Evolutionary conservation across 768 basidiomycete genomes (phyloP), one percentile per base, ranked within the genome.

Genomic region (Naganishia vishniacii): DNA sequence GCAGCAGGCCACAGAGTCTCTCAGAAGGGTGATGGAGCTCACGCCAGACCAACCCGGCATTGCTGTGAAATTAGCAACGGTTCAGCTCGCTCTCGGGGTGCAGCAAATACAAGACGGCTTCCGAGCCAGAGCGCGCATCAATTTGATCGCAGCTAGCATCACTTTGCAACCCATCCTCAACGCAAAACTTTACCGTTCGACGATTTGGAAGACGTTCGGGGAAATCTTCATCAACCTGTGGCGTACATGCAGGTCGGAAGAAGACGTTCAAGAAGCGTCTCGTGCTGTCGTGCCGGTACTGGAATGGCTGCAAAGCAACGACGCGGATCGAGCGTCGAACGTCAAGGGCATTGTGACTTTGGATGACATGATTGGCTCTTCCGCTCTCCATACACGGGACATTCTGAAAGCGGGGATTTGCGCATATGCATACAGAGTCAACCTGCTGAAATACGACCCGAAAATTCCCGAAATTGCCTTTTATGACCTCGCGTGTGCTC

Each of bases 181-280:
- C 18, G 82, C 82, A 45, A 74, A 84, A 9, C 86, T 87, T 0
- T 87, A 88, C 73, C 83, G 88, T 18, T 79, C 82, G 4, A 80
- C 89, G 2, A 83, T 83, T 4, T 98, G 93, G 94, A 98, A 98
- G 67, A 47, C 78, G 16, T 80, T 86, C 12, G 88, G 84, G 0
- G 93, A 99, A 74, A 84, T 87, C 3, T 75, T 88, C 4, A 84
- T 85, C 69, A 81, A 83, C 51, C 78, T 97, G 13, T 86, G 87
- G 3, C 77, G 75, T 29, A 79, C 81, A 47, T 78, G 82, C 2
- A 77, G 78, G 4, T 85, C 84, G 66, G 73, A 79, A 12, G 66
- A 70, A 6, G 71, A 71, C 44, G 70, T 74, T 6, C 48, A 58
- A 3, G 59, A 66, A 1, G 67, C 71, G 12, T 59, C 70, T 8